phyloP scores from a whole-genome alignment of 371 early-diverging fungal genomes.

The Zopfochytrium polystomum region DNA sequence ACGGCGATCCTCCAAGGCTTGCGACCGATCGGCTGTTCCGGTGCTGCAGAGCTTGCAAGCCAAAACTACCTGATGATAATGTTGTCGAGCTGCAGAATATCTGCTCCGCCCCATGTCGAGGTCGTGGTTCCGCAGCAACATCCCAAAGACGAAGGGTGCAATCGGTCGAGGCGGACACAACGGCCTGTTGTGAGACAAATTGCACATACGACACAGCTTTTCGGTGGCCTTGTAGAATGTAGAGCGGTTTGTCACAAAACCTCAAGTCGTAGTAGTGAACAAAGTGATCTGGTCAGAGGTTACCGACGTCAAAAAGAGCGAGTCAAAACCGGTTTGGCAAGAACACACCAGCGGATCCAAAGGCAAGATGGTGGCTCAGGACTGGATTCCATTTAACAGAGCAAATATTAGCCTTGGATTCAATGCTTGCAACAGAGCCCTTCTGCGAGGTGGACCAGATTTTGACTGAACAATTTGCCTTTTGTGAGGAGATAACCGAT shows the following conservation, averaged over 20 bases:
- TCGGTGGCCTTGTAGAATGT: constrained; percentile 74
- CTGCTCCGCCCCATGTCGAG: no score
- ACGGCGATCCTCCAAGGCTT: no score
- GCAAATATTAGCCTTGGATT: constrained; percentile 83
- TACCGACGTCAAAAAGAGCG: background rate
- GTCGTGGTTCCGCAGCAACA: no score
- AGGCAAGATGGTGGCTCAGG: constrained; percentile 66
- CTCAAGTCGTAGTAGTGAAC: constrained; percentile 85
- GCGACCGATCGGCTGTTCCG: no score
- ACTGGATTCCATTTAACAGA: constrained; percentile 87
- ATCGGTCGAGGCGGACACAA: constrained; percentile 89
- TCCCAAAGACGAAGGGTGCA: constrained; percentile 85
- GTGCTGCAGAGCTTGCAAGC: background rate
- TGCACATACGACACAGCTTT: constrained; percentile 92
- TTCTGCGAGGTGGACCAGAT: constrained; percentile 77
- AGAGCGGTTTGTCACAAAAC: constrained; percentile 60
- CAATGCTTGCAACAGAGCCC: constrained; percentile 70
- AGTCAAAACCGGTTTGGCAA: constrained; percentile 6
- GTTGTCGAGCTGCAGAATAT: no score
- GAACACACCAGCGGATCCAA: constrained; percentile 76
- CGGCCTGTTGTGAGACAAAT: constrained; percentile 65
- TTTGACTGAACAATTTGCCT: constrained; percentile 58
- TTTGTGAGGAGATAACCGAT: background rate
- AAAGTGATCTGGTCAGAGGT: constrained; percentile 66
- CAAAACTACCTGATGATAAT: background rate